These are phyloP conservation scores for Psilocybe tampanensis DNA, from an alignment of 768 basidiomycete genomes.

Conservation along the genomic window DNA sequence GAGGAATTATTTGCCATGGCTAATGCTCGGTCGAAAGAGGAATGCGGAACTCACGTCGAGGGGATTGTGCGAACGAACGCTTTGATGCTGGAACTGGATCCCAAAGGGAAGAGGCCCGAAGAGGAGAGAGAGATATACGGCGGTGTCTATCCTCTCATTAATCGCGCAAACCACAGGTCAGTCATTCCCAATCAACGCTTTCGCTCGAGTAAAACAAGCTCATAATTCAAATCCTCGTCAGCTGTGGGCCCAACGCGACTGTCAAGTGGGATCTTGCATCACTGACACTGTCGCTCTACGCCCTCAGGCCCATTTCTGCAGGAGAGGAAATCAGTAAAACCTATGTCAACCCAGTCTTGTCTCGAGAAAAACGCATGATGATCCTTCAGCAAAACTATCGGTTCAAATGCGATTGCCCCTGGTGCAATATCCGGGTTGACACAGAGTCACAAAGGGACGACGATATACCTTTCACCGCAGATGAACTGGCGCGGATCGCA, in stretches of 20 bases:
- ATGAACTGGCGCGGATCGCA: slow-evolving; percentile 15
- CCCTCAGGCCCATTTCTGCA: slow-evolving; percentile 36
- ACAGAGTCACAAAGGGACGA: neutral
- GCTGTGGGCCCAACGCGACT: slow-evolving; percentile 47
- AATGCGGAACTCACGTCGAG: slow-evolving; percentile 38
- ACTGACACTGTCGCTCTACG: slow-evolving; percentile 41
- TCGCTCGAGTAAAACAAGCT: neutral
- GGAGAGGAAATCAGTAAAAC: slow-evolving; percentile 50
- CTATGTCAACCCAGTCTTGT: slow-evolving; percentile 42
- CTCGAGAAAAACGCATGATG: slow-evolving; percentile 33
- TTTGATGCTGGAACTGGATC: slow-evolving; percentile 35
- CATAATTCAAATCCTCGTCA: slow-evolving; percentile 11
- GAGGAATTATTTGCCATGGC: slow-evolving; percentile 34
- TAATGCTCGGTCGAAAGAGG: slow-evolving; percentile 30
- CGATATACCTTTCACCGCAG: slow-evolving; percentile 1
- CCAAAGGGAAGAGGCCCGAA: slow-evolving; percentile 22
- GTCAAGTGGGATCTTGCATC: slow-evolving; percentile 42
- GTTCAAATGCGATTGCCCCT: slow-evolving; percentile 42
- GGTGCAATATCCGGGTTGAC: slow-evolving; percentile 30
- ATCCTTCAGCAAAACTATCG: slow-evolving; percentile 40
- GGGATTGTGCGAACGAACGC: slow-evolving; percentile 49
- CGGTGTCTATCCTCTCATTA: slow-evolving; percentile 42
- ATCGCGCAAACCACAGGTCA: slow-evolving; percentile 48
- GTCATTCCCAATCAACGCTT: neutral
- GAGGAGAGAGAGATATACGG: slow-evolving; percentile 36